Evolutionary conservation across 129 eudicot species (phyloP).

Genomic region (Artemisia annua): DNA sequence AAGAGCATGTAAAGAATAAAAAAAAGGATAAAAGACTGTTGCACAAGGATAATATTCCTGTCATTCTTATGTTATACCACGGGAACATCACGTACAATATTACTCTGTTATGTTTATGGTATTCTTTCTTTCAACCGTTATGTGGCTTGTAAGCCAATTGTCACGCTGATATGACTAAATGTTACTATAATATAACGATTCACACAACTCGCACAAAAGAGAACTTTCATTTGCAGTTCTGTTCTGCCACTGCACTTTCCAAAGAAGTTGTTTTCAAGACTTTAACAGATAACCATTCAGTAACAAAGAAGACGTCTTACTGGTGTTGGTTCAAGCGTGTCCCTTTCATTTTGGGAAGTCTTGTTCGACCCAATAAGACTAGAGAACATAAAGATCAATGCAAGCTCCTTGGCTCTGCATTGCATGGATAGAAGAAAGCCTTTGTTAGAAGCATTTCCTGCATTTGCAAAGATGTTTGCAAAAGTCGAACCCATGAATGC

Average conservation of each 20-base stretch:
- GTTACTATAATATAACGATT: no score
- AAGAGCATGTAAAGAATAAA: neutral
- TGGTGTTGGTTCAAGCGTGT: neutral
- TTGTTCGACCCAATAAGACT: neutral
- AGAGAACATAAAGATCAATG: neutral
- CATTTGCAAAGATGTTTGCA: constrained; percentile 11
- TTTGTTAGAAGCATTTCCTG: neutral
- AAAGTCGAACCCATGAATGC: neutral
- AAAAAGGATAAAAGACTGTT: no score
- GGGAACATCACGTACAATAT: no score
- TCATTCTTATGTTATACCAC: no score
- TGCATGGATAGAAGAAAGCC: neutral
- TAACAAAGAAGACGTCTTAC: neutral
- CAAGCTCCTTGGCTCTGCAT: neutral
- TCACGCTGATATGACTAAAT: no score
- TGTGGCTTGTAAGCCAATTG: no score
- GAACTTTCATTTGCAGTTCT: no score
- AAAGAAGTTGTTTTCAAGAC: neutral
- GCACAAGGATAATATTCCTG: no score
- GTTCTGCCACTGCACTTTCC: neutral
- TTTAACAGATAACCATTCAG: neutral
- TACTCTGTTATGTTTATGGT: no score
- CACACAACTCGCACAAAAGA: no score
- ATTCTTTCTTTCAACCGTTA: no score
- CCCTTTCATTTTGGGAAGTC: neutral